Evolutionary conservation across 495 filamentous ascomycete species (phyloP).

Genomic region (Neurospora sp.): DNA sequence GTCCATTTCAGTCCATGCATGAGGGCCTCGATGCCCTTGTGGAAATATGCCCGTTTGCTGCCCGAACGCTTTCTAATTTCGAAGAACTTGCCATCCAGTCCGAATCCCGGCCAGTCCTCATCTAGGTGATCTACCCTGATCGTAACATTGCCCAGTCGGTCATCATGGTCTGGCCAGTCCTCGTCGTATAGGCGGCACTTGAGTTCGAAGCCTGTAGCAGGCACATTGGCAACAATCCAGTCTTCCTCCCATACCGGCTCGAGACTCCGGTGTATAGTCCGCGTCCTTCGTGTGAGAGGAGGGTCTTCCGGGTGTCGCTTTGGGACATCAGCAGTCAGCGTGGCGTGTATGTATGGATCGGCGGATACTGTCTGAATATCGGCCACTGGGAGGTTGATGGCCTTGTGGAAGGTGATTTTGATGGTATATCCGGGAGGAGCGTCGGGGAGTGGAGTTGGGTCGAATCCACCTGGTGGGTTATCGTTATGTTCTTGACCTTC

Average conservation of each 20-base stretch:
- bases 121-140: constrained; percentile 47
- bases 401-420: constrained; percentile 75
- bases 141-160: constrained; percentile 75
- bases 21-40: constrained; percentile 51
- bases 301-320: constrained; percentile 75
- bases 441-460: constrained; percentile 63
- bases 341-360: constrained; percentile 73
- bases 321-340: constrained; percentile 50
- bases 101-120: constrained; percentile 58
- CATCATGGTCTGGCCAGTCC: constrained; percentile 77
- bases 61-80: constrained; percentile 73
- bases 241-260: constrained; percentile 74
- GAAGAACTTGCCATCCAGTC: constrained; percentile 45
- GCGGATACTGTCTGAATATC: constrained; percentile 69
- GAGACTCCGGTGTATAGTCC: constrained; percentile 56
- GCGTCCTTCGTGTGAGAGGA: constrained; percentile 58
- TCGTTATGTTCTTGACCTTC: constrained; percentile 45
- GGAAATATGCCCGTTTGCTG: constrained; percentile 73
- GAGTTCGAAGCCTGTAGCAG: constrained; percentile 63
- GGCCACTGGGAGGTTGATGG: constrained; percentile 67
- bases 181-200: constrained; percentile 83
- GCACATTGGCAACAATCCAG: constrained; percentile 83
- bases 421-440: constrained; percentile 71
- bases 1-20: constrained; percentile 13
- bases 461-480: constrained; percentile 69